Evolutionary conservation across 169 alveolate genomes (phyloP).

Genomic region (Pseudocohnilembus persalinus): DNA sequence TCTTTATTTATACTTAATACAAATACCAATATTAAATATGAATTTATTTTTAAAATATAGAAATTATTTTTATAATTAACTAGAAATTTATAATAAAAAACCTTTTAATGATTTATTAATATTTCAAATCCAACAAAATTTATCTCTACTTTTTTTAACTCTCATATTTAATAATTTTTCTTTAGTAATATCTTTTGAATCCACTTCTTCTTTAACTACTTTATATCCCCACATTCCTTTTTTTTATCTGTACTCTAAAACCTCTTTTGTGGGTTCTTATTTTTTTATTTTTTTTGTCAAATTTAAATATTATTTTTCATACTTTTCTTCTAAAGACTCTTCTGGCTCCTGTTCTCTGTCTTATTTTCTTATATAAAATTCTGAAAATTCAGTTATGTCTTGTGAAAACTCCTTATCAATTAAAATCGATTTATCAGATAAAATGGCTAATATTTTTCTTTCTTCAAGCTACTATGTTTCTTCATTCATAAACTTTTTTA

Average conservation of each 20-base stretch:
- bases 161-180: slow-evolving; percentile 24
- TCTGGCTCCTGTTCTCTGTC: neutral
- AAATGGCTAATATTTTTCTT: slow-evolving; percentile 9
- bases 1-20: too few relatives aligned
- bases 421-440: slow-evolving; percentile 12
- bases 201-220: slow-evolving; percentile 7
- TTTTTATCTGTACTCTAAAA: slow-evolving; percentile 19
- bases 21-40: too few relatives aligned
- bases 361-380: slow-evolving; percentile 16
- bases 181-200: neutral
- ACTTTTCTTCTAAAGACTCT: slow-evolving; percentile 12
- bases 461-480: slow-evolving; percentile 1
- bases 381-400: neutral
- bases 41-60: too few relatives aligned
- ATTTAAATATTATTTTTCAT: neutral
- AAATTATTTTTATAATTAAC: too few relatives aligned
- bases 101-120: too few relatives aligned
- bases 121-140: slow-evolving; percentile 28
- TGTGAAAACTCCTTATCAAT: neutral
- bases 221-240: slow-evolving; percentile 29
- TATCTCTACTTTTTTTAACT: slow-evolving; percentile 25
- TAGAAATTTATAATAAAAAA: too few relatives aligned
- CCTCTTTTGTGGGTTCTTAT: neutral
- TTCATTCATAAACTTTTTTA: neutral
- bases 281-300: slow-evolving; percentile 16